These are phyloP conservation scores for Candida sphagnicola DNA, from an alignment of 805 yeast species.

Conservation along the genomic window DNA sequence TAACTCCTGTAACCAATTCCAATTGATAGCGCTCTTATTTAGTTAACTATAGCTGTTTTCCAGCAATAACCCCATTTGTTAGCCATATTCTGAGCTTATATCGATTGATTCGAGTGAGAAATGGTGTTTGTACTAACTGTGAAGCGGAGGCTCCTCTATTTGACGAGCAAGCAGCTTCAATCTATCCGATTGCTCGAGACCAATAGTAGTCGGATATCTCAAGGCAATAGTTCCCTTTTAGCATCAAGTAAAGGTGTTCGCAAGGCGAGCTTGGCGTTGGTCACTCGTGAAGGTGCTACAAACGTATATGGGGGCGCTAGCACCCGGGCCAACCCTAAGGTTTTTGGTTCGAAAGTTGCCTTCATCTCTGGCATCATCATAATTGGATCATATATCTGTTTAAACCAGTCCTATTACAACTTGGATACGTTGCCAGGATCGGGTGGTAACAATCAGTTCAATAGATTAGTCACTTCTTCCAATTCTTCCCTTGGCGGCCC, in stretches of 20 bases:
- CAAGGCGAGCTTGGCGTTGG: neutral
- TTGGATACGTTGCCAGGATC: constrained; percentile 33
- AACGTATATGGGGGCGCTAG: neutral
- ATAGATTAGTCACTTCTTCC: neutral
- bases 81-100: no score
- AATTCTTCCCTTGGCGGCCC: neutral
- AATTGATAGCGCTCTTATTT: no score
- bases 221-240: neutral
- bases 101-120: neutral
- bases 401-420: constrained; percentile 38
- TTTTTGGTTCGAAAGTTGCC: constrained; percentile 24
- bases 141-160: constrained; percentile 15
- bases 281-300: neutral
- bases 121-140: constrained; percentile 17
- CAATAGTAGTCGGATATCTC: neutral
- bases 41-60: no score
- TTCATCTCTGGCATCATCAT: constrained; percentile 38
- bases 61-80: no score
- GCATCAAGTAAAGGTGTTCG: neutral
- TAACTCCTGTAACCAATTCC: no score
- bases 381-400: constrained; percentile 39
- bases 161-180: constrained; percentile 15
- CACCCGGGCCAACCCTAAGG: neutral
- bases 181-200: constrained; percentile 4
- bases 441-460: constrained; percentile 6